Evolutionary conservation across 768 basidiomycete genomes (phyloP).

Genomic region (Phaffia australis): DNA sequence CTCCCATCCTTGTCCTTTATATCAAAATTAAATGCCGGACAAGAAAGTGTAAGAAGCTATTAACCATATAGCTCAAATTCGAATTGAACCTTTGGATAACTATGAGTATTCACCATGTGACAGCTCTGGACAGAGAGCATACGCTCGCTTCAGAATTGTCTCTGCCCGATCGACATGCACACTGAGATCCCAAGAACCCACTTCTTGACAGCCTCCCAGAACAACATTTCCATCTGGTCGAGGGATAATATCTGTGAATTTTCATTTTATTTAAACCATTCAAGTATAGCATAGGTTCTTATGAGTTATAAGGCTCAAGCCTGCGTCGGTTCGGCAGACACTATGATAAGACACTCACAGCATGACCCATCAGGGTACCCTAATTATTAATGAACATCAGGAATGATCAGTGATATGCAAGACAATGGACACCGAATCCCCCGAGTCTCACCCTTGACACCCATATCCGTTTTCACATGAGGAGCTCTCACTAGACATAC

Average conservation of each 20-base stretch:
- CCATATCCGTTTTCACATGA: conserved; percentile 20
- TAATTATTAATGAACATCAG: neutral
- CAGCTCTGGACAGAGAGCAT: conserved; percentile 17
- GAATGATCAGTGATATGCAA: neutral
- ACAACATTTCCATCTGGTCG: conserved; percentile 20
- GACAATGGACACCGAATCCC: neutral
- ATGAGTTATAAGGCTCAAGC: neutral
- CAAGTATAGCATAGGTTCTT: neutral
- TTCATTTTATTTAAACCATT: too few species aligned
- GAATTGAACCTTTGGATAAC: neutral
- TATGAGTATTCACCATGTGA: conserved; percentile 1
- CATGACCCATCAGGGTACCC: conserved; percentile 16
- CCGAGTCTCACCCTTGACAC: conserved; percentile 9
- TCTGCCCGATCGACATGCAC: conserved; percentile 14
- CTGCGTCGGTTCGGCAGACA: neutral
- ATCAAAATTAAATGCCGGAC: neutral
- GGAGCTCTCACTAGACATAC: conserved; percentile 16
- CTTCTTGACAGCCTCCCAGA: conserved; percentile 19
- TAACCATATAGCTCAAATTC: neutral
- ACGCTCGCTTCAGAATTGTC: conserved; percentile 19
- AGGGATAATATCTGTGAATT: conserved; percentile 15
- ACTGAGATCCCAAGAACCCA: conserved; percentile 21
- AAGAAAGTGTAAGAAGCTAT: neutral
- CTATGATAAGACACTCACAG: neutral
- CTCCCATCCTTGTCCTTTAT: conserved; percentile 18